Evolutionary conservation across 345 rosid genomes (phyloP).

Genomic region (Eucalyptus albens): DNA sequence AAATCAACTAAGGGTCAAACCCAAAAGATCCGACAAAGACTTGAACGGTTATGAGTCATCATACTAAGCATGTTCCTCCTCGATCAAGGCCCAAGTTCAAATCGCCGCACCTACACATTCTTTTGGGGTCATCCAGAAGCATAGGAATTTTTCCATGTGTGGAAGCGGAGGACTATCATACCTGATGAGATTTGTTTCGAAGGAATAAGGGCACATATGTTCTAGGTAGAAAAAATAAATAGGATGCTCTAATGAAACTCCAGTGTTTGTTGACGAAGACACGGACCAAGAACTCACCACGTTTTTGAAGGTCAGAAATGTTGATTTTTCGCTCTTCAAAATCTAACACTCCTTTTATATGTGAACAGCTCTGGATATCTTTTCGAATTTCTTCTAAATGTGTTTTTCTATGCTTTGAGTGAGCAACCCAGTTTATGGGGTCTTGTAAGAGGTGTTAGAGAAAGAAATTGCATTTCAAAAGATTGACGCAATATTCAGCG

Average conservation of each 20-base stretch:
- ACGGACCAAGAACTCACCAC: neutral
- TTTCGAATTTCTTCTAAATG: neutral
- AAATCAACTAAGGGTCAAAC: too few species aligned
- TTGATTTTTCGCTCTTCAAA: neutral
- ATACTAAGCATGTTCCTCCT: too few species aligned
- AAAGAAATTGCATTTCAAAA: neutral
- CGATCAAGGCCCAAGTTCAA: rapidly evolving
- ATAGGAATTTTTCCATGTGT: too few species aligned
- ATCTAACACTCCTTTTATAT: neutral
- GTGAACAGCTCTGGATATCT: neutral
- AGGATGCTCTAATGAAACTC: neutral
- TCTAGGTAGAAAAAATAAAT: too few species aligned
- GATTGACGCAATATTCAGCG: neutral
- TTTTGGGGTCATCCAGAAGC: too few species aligned
- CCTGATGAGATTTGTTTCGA: neutral
- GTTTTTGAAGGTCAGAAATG: neutral
- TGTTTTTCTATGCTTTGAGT: neutral
- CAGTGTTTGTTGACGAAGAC: neutral
- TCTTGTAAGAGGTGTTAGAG: neutral
- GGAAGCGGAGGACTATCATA: neutral
- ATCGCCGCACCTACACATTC: too few species aligned
- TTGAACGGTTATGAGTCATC: too few species aligned
- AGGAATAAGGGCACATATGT: neutral
- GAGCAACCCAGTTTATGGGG: neutral
- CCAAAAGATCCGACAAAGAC: too few species aligned